Base-by-base conservation (phyloP, 2,329 filamentous ascomycete species). In the Pyricularia sp. region DNA sequence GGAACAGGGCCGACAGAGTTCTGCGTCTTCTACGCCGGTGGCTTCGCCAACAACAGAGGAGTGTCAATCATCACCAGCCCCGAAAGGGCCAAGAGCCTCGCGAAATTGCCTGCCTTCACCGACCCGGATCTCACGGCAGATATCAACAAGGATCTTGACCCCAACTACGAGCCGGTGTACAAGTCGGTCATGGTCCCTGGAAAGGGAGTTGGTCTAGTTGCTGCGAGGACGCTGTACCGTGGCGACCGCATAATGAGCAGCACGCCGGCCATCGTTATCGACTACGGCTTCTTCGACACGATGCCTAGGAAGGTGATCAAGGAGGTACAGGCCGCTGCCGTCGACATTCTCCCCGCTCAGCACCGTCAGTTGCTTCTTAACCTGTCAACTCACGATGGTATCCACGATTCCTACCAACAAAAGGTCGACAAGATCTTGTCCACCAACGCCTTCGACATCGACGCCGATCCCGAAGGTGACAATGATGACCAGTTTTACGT, bases 381-480 rank as follows among this genome's bases (percentile, higher is more conserved):
- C 63, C 73, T 78, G 63, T 78, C 76, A 22, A 73, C 73, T 10
- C 75, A 77, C 65, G 71, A 71, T 57, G 68, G 65, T 8, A 66
- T 65, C 7, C 66, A 69, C 49, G 69, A 71, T 40, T 65, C 71
- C 4, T 68, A 72, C 49, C 62, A 69, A 9, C 68, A 71, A n/a
- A 70, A 68, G 60, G 68, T 78, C 57, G 72, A 75, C 65, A 74
- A 73, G 67, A 73, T 78, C 57, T 68, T 74, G 62, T 64, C 71
- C 40, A 78, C 75, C 22, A 78, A 78, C 66, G 72, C 74, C 10
- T 78, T 78, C 60, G 76, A 78, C 62, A 74, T 78, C 33, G 72
- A 74, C 12, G 67, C 66, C 26, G 70, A 73, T 62, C 70, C 70
- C 62, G 68, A 68, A 2, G 70, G 73, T 30, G 68, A 70, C 26